phyloP scores from a whole-genome alignment of 768 basidiomycete species.

The Hysterangium stoloniferum region DNA sequence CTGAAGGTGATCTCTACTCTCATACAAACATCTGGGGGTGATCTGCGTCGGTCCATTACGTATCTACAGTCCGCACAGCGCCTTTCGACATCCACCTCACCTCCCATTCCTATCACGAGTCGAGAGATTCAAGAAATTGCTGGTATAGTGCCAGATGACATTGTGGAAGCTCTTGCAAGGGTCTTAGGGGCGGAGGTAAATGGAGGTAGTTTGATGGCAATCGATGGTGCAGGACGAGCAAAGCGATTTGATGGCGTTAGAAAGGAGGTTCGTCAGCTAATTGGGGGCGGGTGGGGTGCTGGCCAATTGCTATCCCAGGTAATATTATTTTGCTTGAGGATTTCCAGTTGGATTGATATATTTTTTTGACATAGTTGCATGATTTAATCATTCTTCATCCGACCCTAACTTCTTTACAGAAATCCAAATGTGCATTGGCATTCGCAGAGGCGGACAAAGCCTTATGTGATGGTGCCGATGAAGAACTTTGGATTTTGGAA shows the following conservation, averaged over 20 bases:
- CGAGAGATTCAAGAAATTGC: conserved; percentile 92
- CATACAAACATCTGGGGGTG: conserved; percentile 78
- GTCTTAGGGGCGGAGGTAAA: conserved; percentile 64
- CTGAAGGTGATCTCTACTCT: conserved; percentile 55
- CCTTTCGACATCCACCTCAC: conserved; percentile 64
- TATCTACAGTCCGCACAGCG: conserved; percentile 94
- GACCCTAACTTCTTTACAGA: conserved; percentile 69
- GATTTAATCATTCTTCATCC: conserved; percentile 83
- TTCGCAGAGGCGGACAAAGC: conserved; percentile 97
- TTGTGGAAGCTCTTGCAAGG: conserved; percentile 61
- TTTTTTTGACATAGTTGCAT: conserved; percentile 55
- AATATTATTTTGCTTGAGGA: conserved; percentile 20
- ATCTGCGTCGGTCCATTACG: conserved; percentile 94
- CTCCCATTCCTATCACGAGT: conserved; percentile 67
- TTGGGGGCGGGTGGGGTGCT: conserved; percentile 88
- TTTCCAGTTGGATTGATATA: conserved; percentile 11
- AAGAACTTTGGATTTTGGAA: conserved; percentile 91
- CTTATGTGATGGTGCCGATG: conserved; percentile 92
- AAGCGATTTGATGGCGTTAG: conserved; percentile 54
- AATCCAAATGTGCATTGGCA: conserved; percentile 69
- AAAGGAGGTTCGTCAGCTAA: conserved; percentile 64
- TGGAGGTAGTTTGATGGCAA: conserved; percentile 44
- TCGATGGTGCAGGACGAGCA: conserved; percentile 26
- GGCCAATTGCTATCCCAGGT: conserved; percentile 87
- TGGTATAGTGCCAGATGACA: conserved; percentile 77